Base-by-base conservation (phyloP, 768 basidiomycete species). In the Naganishia kalamii region DNA sequence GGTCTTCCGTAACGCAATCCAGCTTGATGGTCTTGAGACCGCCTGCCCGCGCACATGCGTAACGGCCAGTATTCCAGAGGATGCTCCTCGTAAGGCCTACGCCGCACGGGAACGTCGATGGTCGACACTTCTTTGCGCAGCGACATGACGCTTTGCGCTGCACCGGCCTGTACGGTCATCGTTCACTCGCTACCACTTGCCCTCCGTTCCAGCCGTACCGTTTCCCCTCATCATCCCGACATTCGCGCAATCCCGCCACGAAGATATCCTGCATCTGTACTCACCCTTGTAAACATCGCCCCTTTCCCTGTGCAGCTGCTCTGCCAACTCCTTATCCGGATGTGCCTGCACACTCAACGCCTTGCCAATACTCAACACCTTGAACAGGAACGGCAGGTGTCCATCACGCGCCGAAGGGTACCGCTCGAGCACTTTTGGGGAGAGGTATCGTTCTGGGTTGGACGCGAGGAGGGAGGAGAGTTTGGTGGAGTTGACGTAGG, bases 241-340 rank as follows among this genome's bases (percentile, higher is more conserved):
- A 48, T 32, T 35, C 21, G 21, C 35, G 27, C 44, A 37, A 7
- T 3, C 46, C 6, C 27, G 21, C n/a, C 8, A 5, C 10, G 27
- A 21, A n/a, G 5, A 4, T 13, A 7, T 21, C 6, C 46, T 47
- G 12, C 87, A 89, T 91, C 81, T 89, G 15, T 0, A 74, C 82
- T 65, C 71, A 89, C 92, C 93, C 81, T 92, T 96, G 81, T 99
- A 99, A 50, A 96, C 83, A 52, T 89, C 83, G 1, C 90, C 90
- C 57, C 85, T 83, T 66, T 82, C 80, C 2, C 79, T 81, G 73
- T 88, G 86, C 17, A 93, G 79, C 64, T 78, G 79, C 78, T 88
- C 83, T 1, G 90, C 91, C 1, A 89, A 86, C 70, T 79, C 73
- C 81, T 92, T 93, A 79, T 93, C 88, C 4, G 92, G 92, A 79